Percentiles rank a stretch among this genome's conserved stretches.
These are phyloP conservation scores for Farysia itapuensis DNA, from an alignment of 1,284 basidiomycete species.

Conservation along the genomic window DNA sequence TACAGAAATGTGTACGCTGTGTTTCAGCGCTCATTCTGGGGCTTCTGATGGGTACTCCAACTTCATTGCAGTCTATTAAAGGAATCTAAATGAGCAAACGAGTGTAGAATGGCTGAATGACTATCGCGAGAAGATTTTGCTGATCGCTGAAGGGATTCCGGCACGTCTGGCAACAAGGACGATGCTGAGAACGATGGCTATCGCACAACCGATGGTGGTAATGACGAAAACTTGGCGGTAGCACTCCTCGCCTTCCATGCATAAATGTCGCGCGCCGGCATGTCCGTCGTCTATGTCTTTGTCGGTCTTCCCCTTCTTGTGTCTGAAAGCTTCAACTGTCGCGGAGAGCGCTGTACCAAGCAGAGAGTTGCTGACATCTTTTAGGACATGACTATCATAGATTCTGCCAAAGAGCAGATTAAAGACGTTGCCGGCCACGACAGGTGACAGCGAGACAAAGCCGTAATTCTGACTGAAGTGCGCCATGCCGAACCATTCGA, in stretches of 20 bases:
- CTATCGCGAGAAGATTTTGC: neutral
- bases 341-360: neutral
- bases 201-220: slow-evolving; percentile 36
- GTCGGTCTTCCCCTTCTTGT: neutral
- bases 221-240: slow-evolving; percentile 52
- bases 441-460: slow-evolving; percentile 73
- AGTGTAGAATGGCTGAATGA: too few species aligned
- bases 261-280: slow-evolving; percentile 23
- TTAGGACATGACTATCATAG: slow-evolving; percentile 37
- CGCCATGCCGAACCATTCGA: slow-evolving; percentile 86
- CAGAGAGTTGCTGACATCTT: neutral
- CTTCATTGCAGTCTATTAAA: too few species aligned
- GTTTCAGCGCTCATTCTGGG: slow-evolving; percentile 10
- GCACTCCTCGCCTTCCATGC: slow-evolving; percentile 54
- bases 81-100: too few species aligned
- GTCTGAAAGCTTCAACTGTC: neutral
- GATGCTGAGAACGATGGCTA: slow-evolving; percentile 38
- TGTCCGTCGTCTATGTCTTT: slow-evolving; percentile 3
- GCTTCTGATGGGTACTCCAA: neutral
- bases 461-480: slow-evolving; percentile 86
- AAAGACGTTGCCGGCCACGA: slow-evolving; percentile 80
- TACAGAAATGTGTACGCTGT: slow-evolving; percentile 10
- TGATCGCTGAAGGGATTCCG: neutral
- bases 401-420: slow-evolving; percentile 75
- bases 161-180: slow-evolving; percentile 36